A percentile compares a stretch with the other conserved stretches of the same genome.
These are phyloP conservation scores for Fonsecaea multimorphosa DNA, from an alignment of 2,329 filamentous ascomycete genomes.

Conservation along the genomic window DNA sequence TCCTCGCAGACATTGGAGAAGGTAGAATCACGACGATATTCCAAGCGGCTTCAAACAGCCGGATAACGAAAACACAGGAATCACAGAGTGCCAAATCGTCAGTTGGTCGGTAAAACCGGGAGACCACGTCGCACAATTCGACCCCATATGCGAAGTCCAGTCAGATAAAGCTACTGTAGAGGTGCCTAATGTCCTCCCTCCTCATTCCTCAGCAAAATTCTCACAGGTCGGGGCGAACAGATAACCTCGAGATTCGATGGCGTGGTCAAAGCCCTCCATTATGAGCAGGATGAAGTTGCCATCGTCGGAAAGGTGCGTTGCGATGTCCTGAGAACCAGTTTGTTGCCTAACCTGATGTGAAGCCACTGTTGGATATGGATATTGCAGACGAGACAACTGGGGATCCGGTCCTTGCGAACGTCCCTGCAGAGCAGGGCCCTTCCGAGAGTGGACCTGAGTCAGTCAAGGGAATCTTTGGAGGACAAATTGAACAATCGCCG, in stretches of 20 bases:
- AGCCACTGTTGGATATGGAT: conserved; percentile 33
- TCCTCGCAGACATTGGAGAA: conserved; percentile 48
- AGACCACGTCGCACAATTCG: conserved; percentile 95
- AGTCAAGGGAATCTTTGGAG: not conserved
- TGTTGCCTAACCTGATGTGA: conserved; percentile 1
- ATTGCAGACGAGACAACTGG: conserved; percentile 63
- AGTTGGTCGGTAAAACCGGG: conserved; percentile 99
- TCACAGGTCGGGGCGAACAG: conserved; percentile 50
- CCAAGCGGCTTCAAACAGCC: not conserved
- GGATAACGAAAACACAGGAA: conserved; percentile 18
- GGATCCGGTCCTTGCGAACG: not conserved
- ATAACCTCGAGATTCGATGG: conserved; percentile 96
- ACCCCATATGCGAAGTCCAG: conserved; percentile 95
- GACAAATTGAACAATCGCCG: not conserved
- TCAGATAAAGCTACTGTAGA: conserved; percentile 92
- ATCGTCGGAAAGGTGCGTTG: conserved; percentile 69
- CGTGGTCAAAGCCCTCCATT: conserved; percentile 93
- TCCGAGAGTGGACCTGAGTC: not conserved
- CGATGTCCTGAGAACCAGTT: not conserved
- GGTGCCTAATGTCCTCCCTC: conserved; percentile 5
- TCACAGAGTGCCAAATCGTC: conserved; percentile 97
- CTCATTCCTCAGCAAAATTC: not conserved
- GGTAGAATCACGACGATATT: conserved; percentile 68
- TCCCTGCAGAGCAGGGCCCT: not conserved
- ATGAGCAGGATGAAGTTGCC: conserved; percentile 94